Base-by-base conservation (phyloP, 306 rosid species). In the Macrotyloma uniflorum region DNA sequence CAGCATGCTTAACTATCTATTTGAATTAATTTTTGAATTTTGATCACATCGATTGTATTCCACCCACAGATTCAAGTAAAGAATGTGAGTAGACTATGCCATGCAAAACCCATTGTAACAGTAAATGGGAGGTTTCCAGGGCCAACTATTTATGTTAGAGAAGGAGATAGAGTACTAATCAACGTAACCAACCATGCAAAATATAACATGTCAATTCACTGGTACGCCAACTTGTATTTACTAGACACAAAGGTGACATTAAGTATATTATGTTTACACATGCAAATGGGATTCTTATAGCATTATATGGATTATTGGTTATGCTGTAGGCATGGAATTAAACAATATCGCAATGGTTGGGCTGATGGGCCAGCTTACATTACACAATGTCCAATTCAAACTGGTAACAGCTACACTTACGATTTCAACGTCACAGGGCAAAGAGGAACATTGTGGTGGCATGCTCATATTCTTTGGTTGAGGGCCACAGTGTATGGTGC, bases 361-460 rank as follows among this genome's bases (percentile, higher is more conserved):
- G 95, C 91, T 1, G 94, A 92, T 73, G 97, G 94, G 65, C 97
- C 94, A 2, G 97, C 97, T 80, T 91, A 90, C 72, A 74, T 92
- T 2, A 90, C 95, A 64, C 97, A 92, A 64, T 92, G 97, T 76
- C 97, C 97, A 36, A 92, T 90, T 14, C 90, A 84, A 66, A 88
- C 85, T 0, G 90, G 95, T 6, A 79, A 36, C 63, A 90, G 93
- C 89, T 92, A 92, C 77, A 85, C 87, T 1, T 92, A 92, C 6
- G 88, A 84, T 82, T 92, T 90, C 87, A 92, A 92, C n/a, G 91
- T 90, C 19, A 92, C 95, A 16, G 95, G 89, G 32, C 97, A 92
- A 79, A 88, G 95, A 78, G 95, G 94, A 76, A 92, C 97, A 2
- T 57, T 92, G 8, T 92, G 97, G 95, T 92, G 94, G 97, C 97